Conservation (phyloP, 2,329 filamentous ascomycete genomes). For the Diaporthe citriasiana region DNA sequence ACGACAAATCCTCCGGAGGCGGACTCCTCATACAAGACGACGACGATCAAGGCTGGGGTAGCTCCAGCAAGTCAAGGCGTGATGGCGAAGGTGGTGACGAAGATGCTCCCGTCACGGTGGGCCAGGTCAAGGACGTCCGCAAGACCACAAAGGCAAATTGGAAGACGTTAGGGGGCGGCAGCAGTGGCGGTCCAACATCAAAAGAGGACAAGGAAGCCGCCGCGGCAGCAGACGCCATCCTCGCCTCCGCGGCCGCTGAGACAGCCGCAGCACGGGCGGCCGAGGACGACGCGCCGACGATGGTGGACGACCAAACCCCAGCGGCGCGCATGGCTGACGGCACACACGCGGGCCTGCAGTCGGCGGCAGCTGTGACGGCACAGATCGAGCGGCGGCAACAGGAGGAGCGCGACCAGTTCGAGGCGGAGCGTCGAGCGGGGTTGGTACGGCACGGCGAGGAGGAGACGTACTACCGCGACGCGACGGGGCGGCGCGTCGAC, state of each 20-base stretch:
- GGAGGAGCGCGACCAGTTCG: conserved; percentile 52
- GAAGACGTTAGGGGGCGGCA: conserved; percentile 74
- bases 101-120: conserved; percentile 64
- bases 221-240: conserved; percentile 82
- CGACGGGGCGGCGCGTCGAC: conserved; percentile 94
- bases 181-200: conserved; percentile 53
- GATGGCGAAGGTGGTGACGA: conserved; percentile 60
- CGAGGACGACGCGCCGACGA: conserved; percentile 64
- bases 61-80: conserved; percentile 52
- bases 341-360: conserved; percentile 88
- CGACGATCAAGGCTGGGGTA: conserved; percentile 70
- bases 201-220: conserved; percentile 60
- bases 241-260: conserved; percentile 80
- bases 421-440: conserved; percentile 51
- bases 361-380: conserved; percentile 81
- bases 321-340: conserved; percentile 82
- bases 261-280: conserved; percentile 64
- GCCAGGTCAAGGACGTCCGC: conserved; percentile 74
- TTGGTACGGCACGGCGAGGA: conserved; percentile 58
- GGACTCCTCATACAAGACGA: conserved; percentile 75
- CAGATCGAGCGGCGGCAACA: conserved; percentile 72
- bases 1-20: conserved; percentile 53
- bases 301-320: conserved; percentile 60
- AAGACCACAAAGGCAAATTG: conserved; percentile 84
- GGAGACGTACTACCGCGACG: conserved; percentile 96